Percentiles rank a stretch among this genome's conserved stretches.
These are phyloP conservation scores for Globisporangium camurandrum DNA, from an alignment of 352 stramenopile genomes.

Conservation along the genomic window DNA sequence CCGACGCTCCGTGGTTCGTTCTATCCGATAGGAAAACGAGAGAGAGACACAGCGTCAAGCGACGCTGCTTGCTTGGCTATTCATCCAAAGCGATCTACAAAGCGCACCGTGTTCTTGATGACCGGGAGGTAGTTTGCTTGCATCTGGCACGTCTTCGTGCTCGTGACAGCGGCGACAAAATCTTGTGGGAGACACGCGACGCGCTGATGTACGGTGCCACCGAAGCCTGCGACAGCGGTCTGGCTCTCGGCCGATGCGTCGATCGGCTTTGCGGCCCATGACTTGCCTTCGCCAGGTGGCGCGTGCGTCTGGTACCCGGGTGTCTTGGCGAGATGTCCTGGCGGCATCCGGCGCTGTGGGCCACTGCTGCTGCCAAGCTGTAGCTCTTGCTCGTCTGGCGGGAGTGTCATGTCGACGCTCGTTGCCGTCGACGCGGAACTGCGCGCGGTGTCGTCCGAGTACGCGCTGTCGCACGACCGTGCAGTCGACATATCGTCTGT, in stretches of 20 bases:
- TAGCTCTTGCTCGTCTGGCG: conserved; percentile 47
- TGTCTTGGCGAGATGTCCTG: conserved; percentile 38
- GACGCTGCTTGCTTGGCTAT: no score
- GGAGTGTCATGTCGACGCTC: conserved; percentile 40
- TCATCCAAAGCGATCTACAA: no score
- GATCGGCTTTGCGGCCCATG: conserved; percentile 49
- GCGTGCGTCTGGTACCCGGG: conserved; percentile 50
- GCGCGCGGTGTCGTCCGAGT: conserved; percentile 18
- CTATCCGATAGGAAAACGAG: no score
- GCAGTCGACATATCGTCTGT: conserved; percentile 18
- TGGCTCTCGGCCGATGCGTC: conserved; percentile 46
- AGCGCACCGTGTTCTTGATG: conserved; percentile 65
- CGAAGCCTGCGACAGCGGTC: conserved; percentile 55
- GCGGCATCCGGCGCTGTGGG: conserved; percentile 2
- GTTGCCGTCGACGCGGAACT: conserved; percentile 20
- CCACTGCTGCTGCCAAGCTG: no score
- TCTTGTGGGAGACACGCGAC: conserved; percentile 59
- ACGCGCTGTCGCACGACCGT: conserved; percentile 23
- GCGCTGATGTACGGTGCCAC: conserved; percentile 48
- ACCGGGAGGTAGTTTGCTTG: conserved; percentile 70
- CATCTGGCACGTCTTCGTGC: conserved; percentile 71
- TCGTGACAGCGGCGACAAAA: conserved; percentile 56
- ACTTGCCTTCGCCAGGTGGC: conserved; percentile 43
- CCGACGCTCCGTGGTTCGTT: conserved; percentile 84
- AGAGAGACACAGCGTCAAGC: no score